Percentiles rank a stretch among this genome's conserved stretches.
Evolutionary conservation across 257 asterid species (phyloP).

Genomic region (Penstemon barbatus): DNA sequence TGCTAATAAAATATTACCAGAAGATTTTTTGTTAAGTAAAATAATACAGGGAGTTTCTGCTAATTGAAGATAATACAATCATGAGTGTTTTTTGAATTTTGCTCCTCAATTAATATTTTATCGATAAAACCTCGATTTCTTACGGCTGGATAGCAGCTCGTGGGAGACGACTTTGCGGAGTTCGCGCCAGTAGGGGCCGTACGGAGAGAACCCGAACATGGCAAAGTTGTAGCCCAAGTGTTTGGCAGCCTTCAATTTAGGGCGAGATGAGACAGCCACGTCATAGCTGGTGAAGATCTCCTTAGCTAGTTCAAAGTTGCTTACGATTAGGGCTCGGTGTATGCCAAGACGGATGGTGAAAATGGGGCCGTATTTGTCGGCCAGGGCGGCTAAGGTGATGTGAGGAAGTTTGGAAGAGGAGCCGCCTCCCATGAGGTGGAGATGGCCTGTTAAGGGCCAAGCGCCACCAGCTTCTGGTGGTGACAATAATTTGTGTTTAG

Average conservation of each 20-base stretch:
- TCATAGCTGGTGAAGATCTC: slow-evolving; percentile 41
- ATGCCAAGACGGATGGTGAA: slow-evolving; percentile 41
- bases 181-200: slow-evolving; percentile 36
- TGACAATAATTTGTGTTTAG: neutral
- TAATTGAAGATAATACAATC: no score
- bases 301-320: slow-evolving; percentile 34
- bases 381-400: slow-evolving; percentile 20
- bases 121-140: no score
- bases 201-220: slow-evolving; percentile 37
- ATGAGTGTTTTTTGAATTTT: no score
- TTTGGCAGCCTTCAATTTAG: slow-evolving; percentile 4
- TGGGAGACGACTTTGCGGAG: slow-evolving; percentile 30
- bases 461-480: slow-evolving; percentile 43
- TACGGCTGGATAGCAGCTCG: slow-evolving; percentile 35
- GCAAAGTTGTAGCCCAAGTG: slow-evolving; percentile 29
- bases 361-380: slow-evolving; percentile 37
- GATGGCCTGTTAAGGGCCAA: slow-evolving; percentile 39
- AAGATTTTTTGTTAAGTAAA: no score
- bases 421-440: slow-evolving; percentile 35
- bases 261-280: slow-evolving; percentile 30
- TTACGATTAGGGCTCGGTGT: slow-evolving; percentile 37
- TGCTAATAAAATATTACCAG: no score
- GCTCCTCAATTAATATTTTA: no score
- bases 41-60: no score
- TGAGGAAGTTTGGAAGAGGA: slow-evolving; percentile 31